Conservation (phyloP, 257 asterid species). For the Coffea canephora region DNA sequence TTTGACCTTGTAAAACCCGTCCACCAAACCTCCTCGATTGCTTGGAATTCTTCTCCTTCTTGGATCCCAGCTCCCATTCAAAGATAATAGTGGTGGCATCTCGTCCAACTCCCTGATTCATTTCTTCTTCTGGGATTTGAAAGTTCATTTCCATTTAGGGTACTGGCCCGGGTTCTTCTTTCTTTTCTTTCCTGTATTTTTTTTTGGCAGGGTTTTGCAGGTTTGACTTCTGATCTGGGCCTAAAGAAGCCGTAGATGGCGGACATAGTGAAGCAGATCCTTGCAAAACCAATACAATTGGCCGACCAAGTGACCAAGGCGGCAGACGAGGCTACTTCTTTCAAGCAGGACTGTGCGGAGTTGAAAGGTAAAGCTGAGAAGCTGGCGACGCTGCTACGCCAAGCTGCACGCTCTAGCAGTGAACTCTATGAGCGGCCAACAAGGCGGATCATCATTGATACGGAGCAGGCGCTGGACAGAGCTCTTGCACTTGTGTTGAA, state of each 20-base stretch:
- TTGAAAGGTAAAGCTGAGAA: slow-evolving; percentile 36
- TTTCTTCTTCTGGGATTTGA: neutral
- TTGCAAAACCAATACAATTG: slow-evolving; percentile 41
- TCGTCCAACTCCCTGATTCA: neutral
- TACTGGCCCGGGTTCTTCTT: neutral
- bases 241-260: slow-evolving; percentile 26
- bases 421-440: slow-evolving; percentile 48
- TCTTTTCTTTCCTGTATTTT: neutral
- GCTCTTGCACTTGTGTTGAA: slow-evolving; percentile 28
- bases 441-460: slow-evolving; percentile 34
- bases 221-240: slow-evolving; percentile 19
- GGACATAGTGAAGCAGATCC: slow-evolving; percentile 43
- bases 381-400: slow-evolving; percentile 38
- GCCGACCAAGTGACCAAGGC: slow-evolving; percentile 44
- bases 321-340: slow-evolving; percentile 33
- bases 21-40: neutral
- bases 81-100: too few relatives aligned
- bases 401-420: slow-evolving; percentile 44
- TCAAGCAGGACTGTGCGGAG: slow-evolving; percentile 34
- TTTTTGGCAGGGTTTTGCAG: neutral
- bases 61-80: neutral
- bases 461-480: slow-evolving; percentile 34
- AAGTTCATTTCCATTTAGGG: neutral
- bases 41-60: neutral
- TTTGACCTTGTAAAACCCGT: slow-evolving; percentile 24